Base-by-base conservation (phyloP, 768 basidiomycete genomes). In the Coprinopsis sp. region DNA sequence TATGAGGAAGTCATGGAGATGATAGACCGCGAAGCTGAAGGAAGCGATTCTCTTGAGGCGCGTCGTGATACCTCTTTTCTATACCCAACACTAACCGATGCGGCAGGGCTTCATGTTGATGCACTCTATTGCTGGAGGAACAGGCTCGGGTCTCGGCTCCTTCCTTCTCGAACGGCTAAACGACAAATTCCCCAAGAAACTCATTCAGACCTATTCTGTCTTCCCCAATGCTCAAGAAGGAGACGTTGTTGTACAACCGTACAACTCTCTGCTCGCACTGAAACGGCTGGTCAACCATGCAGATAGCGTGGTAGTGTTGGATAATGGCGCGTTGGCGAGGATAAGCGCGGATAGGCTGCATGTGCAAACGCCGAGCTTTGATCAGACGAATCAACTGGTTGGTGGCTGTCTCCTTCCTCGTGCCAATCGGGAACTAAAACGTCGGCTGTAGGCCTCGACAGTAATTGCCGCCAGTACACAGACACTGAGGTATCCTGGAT, bases 1-100 rank as follows among this genome's bases (percentile, higher is more conserved):
- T 96, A 95, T 61, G 94, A 97, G 58, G 95, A 97, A 54, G 80
- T 97, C 49, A 93, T 98, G 82, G 95, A 99, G 64, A 97, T 99
- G 93, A 81, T 99, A 46, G 95, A 98, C 62, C 79, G 95, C 19
- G 95, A 98, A 67, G 94, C 94, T 6, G 95, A 99, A 63, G 94
- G 95, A 13, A 95, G 91, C 61, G 95, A 99, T 67, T 91, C 89
- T 10, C 72, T 98, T 23, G 95, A 98, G 81, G 94, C 93, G 44
- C 48, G 72, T 61, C 51, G 19, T 8, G 22, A 27, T 27, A 28
- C 36, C 19, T 33, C 19, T 7, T 42, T 24, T 28, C 24, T 28
- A 42, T 7, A 8, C n/a, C n/a, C 24, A 18, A 33, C 21, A 44
- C 46, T n/a, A 41, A 22, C 7, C 37, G 16, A 22, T 28, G n/a